Percentiles rank a stretch among this genome's conserved stretches.
Conservation (phyloP, 2,329 filamentous ascomycete species). For the Cercospora sojina region DNA sequence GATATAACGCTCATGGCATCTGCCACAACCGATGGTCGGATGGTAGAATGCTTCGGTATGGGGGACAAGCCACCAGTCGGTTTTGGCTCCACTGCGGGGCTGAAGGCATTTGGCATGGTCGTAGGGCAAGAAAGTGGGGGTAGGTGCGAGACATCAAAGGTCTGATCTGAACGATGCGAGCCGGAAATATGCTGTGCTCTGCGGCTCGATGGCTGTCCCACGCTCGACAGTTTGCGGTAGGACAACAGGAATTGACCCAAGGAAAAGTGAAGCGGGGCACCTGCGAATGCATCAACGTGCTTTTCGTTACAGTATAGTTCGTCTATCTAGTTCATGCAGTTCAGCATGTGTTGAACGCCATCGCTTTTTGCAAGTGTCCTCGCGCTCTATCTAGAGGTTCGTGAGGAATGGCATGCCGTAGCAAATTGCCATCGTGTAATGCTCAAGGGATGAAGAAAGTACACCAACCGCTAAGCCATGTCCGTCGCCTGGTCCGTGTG, state of each 20-base stretch:
- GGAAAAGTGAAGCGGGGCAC: background rate
- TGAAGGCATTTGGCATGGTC: background rate
- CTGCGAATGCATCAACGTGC: constrained; percentile 17
- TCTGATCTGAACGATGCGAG: background rate
- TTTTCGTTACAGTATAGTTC: constrained; percentile 31
- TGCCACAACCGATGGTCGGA: background rate
- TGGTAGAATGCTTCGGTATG: background rate
- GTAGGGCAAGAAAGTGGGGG: background rate
- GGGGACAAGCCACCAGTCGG: background rate
- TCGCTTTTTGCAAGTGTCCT: constrained; percentile 28
- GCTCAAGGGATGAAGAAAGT: constrained; percentile 28
- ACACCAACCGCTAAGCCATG: constrained; percentile 31
- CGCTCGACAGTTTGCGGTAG: too few relatives aligned
- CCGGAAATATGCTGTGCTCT: background rate
- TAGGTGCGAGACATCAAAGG: background rate
- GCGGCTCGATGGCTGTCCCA: background rate
- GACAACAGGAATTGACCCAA: background rate
- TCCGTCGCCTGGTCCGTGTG: constrained; percentile 31
- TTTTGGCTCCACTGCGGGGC: background rate
- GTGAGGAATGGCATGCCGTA: constrained; percentile 21
- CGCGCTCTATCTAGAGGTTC: constrained; percentile 16
- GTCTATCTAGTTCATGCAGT: constrained; percentile 33
- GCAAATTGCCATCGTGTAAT: constrained; percentile 23
- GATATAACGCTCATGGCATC: background rate
- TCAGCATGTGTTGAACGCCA: constrained; percentile 29